Percentiles rank a stretch among this genome's conserved stretches.
Evolutionary conservation across 2,329 filamentous ascomycete species (phyloP).

Genomic region (Phyllosticta citrichinensis): DNA sequence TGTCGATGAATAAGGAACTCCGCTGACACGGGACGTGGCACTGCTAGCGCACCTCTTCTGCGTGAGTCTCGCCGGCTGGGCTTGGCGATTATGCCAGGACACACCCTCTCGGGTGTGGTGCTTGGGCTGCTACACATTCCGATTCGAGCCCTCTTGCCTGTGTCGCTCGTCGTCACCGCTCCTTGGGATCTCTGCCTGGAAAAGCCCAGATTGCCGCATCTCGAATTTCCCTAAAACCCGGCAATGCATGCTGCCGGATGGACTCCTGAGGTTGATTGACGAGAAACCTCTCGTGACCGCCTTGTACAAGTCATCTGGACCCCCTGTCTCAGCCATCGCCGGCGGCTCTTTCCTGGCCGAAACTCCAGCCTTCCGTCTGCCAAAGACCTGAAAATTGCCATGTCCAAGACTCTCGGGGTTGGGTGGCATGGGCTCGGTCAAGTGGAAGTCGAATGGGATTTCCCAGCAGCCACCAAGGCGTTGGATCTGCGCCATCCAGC

Average conservation of each 20-base stretch:
- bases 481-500: background rate
- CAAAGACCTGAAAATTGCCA: background rate
- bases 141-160: background rate
- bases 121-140: background rate
- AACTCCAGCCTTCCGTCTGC: background rate
- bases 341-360: background rate
- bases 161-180: background rate
- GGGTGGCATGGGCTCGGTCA: background rate
- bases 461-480: background rate
- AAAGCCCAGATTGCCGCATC: background rate
- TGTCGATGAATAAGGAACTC: background rate
- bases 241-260: background rate
- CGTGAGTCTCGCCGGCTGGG: background rate
- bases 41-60: background rate
- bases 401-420: background rate
- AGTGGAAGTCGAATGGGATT: background rate
- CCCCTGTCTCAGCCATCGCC: background rate
- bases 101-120: background rate
- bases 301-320: background rate
- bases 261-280: background rate
- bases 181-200: background rate
- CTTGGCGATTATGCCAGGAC: background rate
- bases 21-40: background rate
- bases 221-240: background rate
- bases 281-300: background rate